Conservation (phyloP, 2,329 filamentous ascomycete species). For the Botrytis paeoniae region DNA sequence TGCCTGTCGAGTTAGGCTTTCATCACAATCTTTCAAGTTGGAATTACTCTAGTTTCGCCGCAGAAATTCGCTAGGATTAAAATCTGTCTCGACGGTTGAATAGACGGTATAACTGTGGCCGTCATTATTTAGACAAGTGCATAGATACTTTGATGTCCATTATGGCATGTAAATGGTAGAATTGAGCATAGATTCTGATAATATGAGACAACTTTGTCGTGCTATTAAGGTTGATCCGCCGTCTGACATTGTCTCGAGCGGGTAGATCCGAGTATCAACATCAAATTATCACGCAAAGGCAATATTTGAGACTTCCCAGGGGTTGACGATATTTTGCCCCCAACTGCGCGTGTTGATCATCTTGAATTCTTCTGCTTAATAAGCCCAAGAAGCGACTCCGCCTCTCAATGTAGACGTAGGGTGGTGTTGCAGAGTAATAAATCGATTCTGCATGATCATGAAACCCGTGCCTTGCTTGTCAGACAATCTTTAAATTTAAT, state of each 20-base stretch:
- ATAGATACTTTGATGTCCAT: background rate
- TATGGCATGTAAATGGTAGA: rapidly evolving
- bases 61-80: background rate
- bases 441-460: background rate
- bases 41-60: background rate
- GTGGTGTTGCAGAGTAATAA: background rate
- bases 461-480: background rate
- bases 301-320: background rate
- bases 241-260: background rate
- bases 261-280: background rate
- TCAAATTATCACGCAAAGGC: background rate
- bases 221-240: background rate
- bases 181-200: background rate
- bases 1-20: background rate
- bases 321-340: background rate
- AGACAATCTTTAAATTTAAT: background rate
- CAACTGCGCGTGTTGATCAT: background rate
- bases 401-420: background rate
- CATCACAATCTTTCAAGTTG: background rate
- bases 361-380: background rate
- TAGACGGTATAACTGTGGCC: background rate
- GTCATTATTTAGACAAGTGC: background rate
- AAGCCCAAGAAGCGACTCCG: background rate
- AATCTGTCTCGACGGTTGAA: rapidly evolving
- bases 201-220: background rate